Base-by-base conservation (phyloP, 192 early-diverging fungal species). In the Coemansia sp. region DNA sequence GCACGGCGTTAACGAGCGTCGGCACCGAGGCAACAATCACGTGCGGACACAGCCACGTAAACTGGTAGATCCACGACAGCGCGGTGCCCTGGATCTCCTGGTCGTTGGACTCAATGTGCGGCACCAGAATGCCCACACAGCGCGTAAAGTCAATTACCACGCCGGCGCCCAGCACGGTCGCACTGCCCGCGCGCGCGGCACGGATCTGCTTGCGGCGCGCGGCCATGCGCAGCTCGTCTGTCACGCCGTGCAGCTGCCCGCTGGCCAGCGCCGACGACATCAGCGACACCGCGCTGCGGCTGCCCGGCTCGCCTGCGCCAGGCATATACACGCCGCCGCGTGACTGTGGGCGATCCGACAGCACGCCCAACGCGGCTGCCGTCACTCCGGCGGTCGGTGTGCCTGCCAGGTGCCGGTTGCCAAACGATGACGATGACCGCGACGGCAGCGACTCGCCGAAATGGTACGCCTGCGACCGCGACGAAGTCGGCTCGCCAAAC, bases 1-100 rank as follows among this genome's bases (percentile, higher is more conserved):
- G 67, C 28, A 98, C 88, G 0, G 93, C 87, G 6, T 83, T 85
- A 25, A 98, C 85, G 2, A 98, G 81, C 23, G 82, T 65, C 10
- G 95, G 91, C 25, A 91, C 88, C 54, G 87, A 92, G 10, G 87
- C 84, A 25, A 98, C 83, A 58, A 98, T 90, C 3, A 91, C 85
- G 14, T 90, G 84, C 40, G 89, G 86, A 19, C 92, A 90, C 22
- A 95, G 76, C 23, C 77, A 72, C 23, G 95, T 89, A 58, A 99
- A 95, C 65, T 91, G 90, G 62, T 90, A 87, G 47, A 96, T 86
- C 97, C 97, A 99, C 40, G 84, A 81, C 18, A 99, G 69, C 1
- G 95, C 93, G 1, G 89, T 95, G 47, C 84, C 87, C 77, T 98
- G 98, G 18, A 93, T 95, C 56, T 98, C 95, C 71, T 94, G 86